Percentiles rank a stretch among this genome's conserved stretches.
Conservation (phyloP, 2,329 filamentous ascomycete genomes). For the Pseudopithomyces chartarum region DNA sequence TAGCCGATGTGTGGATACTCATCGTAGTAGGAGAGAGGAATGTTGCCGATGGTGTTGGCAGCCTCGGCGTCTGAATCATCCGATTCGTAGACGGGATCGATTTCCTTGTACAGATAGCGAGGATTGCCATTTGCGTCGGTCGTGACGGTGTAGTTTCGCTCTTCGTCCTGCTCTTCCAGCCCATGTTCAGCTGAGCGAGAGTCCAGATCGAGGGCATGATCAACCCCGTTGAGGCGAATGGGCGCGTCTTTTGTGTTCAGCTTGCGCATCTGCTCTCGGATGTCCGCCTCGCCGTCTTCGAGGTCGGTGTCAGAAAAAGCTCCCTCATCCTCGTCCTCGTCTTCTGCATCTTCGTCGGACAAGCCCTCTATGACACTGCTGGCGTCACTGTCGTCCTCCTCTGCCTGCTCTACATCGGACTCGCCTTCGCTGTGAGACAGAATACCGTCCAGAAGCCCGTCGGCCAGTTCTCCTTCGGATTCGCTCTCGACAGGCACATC, state of each 20-base stretch:
- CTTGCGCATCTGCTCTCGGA: conserved; percentile 51
- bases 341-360: conserved; percentile 37
- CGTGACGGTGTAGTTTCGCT: conserved; percentile 64
- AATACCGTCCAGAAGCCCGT: conserved; percentile 49
- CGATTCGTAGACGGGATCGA: conserved; percentile 93
- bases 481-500: conserved; percentile 36
- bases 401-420: conserved; percentile 31
- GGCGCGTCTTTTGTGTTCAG: conserved; percentile 43
- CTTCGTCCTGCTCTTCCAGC: conserved; percentile 34
- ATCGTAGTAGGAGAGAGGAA: conserved; percentile 93
- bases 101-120: conserved; percentile 90
- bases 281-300: conserved; percentile 48
- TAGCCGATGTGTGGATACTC: conserved; percentile 98
- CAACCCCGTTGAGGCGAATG: conserved; percentile 20
- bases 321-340: conserved; percentile 27
- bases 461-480: conserved; percentile 42
- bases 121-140: conserved; percentile 89
- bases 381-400: conserved; percentile 32
- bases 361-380: conserved; percentile 41
- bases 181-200: conserved; percentile 26
- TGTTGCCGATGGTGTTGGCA: conserved; percentile 92
- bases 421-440: conserved; percentile 50
- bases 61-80: conserved; percentile 87
- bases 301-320: conserved; percentile 42
- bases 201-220: conserved; percentile 22